Base-by-base conservation (phyloP, 768 basidiomycete species). In the Paxillus rubicundulus region DNA sequence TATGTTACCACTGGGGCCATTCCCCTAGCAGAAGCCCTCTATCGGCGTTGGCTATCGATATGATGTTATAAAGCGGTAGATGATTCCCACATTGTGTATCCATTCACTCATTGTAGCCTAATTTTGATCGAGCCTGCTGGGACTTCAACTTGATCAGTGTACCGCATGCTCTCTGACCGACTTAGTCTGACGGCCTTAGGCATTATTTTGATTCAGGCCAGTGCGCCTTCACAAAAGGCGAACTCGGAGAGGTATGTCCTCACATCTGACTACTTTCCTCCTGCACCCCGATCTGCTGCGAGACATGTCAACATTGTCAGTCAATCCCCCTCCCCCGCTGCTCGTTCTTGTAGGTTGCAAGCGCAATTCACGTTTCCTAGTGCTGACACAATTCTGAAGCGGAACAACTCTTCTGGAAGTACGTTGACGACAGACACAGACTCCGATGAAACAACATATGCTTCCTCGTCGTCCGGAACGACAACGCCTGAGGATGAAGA, bases 11-110 rank as follows among this genome's bases (percentile, higher is more conserved):
- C 89, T 2, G 92, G 91, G 2, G 87, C 89, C 1, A 76, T 78
- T 2, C 77, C 82, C 0, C 66, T 92, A 24, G 92, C 89, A 3
- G 79, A 88, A 57, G 74, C 74, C 1, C 71, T 92, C 45, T 89
- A 88, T 61, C 77, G 82, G 37, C 81, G 81, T 30, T 96, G 93
- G 92, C 72, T 96, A n/a, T 89, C 89, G 2, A 68, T 94, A 36
- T 89, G 65, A 77, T 46, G 20, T 37, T 42, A 14, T 33, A 33
- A 21, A 24, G 20, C 17, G 4, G 30, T 21, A 46, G 20, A 32
- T 13, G 18, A 39, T 39, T 37, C 4, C 2, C 44, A 27, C 42
- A 40, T 44, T 16, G 12, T 33, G 20, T 45, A 50, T 52, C 41
- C 32, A 32, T 46, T 27, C 36, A 34, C n/a, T 48, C 49, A 34